Evolutionary conservation across 768 basidiomycete species (phyloP).

Genomic region (Russula vinacea): DNA sequence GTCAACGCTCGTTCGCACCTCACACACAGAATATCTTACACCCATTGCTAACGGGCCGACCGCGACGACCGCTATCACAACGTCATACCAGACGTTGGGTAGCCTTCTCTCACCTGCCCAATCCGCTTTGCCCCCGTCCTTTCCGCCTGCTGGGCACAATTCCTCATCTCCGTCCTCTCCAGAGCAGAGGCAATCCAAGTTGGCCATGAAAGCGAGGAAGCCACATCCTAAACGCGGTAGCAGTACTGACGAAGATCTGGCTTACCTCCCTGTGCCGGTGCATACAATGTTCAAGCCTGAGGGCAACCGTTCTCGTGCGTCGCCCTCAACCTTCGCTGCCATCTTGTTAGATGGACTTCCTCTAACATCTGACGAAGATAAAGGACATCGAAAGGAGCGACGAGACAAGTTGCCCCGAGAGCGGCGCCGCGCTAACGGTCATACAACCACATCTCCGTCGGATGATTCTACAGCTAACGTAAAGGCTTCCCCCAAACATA

Average conservation of each 20-base stretch:
- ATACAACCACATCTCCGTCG: constrained; percentile 2
- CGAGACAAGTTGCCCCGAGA: constrained; percentile 21
- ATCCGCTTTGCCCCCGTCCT: constrained; percentile 32
- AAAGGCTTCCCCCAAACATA: constrained; percentile 20
- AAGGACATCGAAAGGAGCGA: constrained; percentile 27
- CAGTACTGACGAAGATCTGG: constrained; percentile 42
- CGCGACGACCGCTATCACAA: constrained; percentile 83
- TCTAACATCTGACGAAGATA: constrained; percentile 30
- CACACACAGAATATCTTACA: constrained; percentile 66
- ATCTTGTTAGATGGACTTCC: constrained; percentile 25
- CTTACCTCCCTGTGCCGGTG: constrained; percentile 36
- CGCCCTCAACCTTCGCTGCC: constrained; percentile 67
- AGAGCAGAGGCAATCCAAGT: constrained; percentile 58
- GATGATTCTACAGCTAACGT: constrained; percentile 19
- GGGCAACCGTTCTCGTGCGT: constrained; percentile 59
- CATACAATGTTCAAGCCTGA: constrained; percentile 60
- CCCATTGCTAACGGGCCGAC: constrained; percentile 80
- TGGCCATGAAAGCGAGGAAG: constrained; percentile 71
- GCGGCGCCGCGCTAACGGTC: constrained; percentile 19
- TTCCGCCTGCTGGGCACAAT: constrained; percentile 23
- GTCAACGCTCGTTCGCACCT: constrained; percentile 40
- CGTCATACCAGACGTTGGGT: constrained; percentile 69
- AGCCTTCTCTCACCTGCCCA: constrained; percentile 45
- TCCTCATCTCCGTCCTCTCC: constrained; percentile 31
- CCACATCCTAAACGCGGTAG: constrained; percentile 46